A percentile compares a stretch with the other conserved stretches of the same genome.
phyloP scores from a whole-genome alignment of 441 rosid species.

The Geranium incanum region DNA sequence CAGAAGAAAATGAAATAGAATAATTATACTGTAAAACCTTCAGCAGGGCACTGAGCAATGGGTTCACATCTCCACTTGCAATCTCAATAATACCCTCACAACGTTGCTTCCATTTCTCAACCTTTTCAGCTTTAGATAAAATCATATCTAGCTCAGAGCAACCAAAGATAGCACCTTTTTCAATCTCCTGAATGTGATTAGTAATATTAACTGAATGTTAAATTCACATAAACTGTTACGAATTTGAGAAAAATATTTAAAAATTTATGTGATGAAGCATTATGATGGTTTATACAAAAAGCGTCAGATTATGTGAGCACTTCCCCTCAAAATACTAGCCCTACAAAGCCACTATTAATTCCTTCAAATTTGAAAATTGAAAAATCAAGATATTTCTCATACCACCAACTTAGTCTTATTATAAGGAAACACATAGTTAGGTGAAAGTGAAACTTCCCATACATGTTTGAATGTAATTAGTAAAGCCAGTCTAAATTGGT shows the following conservation, averaged over 20 bases:
- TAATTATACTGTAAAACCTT: conserved; percentile 35
- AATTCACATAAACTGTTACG: neutral
- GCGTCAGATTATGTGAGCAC: neutral
- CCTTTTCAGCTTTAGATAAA: conserved; percentile 43
- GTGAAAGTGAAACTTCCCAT: neutral
- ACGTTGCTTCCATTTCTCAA: conserved; percentile 50
- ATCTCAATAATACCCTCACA: conserved; percentile 30
- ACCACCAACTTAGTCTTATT: neutral
- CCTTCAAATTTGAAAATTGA: neutral
- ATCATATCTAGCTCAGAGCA: conserved; percentile 49
- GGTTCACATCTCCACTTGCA: conserved; percentile 27
- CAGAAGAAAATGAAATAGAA: conserved; percentile 3
- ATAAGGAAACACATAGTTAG: neutral
- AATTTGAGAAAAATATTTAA: neutral
- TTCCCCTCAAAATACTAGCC: conserved; percentile 6
- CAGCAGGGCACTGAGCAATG: conserved; percentile 33
- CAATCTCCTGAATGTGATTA: conserved; percentile 39
- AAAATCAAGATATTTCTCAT: neutral
- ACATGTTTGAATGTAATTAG: neutral
- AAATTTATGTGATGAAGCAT: neutral
- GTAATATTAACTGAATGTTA: conserved; percentile 4
- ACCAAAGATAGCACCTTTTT: conserved; percentile 40
- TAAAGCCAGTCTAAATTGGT: neutral
- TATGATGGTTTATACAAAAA: neutral
- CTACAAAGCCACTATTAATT: conserved; percentile 7